Percentiles rank a stretch among this genome's conserved stretches.
Evolutionary conservation across 2,329 filamentous ascomycete species (phyloP).

Genomic region (Claviceps fusiformis): DNA sequence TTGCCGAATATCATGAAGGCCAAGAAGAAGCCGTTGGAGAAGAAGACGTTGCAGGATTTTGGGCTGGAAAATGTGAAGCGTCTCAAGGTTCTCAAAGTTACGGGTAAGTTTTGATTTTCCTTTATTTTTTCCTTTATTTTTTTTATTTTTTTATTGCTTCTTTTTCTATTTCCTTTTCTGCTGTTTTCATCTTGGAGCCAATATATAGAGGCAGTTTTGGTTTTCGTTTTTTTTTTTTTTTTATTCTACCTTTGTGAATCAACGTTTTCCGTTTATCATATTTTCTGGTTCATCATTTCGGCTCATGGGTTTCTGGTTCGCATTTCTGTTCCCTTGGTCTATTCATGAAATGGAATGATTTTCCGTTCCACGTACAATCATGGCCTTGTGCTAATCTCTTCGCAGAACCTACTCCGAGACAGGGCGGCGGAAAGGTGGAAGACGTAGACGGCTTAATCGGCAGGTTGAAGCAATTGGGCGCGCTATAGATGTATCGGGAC

Average conservation of each 20-base stretch:
- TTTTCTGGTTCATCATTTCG: too few relatives aligned
- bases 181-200: too few relatives aligned
- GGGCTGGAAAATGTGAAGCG: constrained; percentile 61
- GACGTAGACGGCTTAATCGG: constrained; percentile 88
- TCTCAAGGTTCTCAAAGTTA: constrained; percentile 83
- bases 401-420: constrained; percentile 68
- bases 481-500: constrained; percentile 41
- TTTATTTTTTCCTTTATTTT: too few relatives aligned
- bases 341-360: too few relatives aligned
- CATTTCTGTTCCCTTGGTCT: too few relatives aligned
- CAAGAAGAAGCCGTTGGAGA: constrained; percentile 98
- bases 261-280: not conserved
- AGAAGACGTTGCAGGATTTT: constrained; percentile 75
- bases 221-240: not conserved
- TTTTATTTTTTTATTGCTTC: not conserved
- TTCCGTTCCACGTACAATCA: too few relatives aligned
- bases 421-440: constrained; percentile 94
- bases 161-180: constrained; percentile 8
- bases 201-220: too few relatives aligned
- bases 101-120: constrained; percentile 39
- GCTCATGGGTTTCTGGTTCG: too few relatives aligned
- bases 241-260: not conserved
- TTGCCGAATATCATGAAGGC: constrained; percentile 99
- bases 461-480: constrained; percentile 93
- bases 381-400: not conserved